Conservation (phyloP, 768 basidiomycete genomes). For the Chlorophyllum brunneum region DNA sequence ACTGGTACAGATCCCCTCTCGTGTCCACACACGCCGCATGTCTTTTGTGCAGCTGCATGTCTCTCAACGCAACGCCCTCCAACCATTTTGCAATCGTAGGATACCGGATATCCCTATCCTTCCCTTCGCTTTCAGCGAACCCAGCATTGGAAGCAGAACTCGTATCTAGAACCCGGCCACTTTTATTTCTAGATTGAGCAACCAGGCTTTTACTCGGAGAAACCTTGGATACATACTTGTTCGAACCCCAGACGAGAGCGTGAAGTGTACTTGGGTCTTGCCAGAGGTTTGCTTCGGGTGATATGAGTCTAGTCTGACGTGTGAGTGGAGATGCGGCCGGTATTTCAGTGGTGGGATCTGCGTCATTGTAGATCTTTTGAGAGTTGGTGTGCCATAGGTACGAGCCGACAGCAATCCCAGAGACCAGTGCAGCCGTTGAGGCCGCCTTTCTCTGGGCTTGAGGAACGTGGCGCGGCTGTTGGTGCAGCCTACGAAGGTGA, state of each 20-base stretch:
- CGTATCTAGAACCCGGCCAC: conserved; percentile 42
- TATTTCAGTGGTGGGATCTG: conserved; percentile 7
- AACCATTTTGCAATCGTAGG: conserved; percentile 57
- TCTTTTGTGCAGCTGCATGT: conserved; percentile 60
- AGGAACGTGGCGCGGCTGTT: conserved; percentile 20
- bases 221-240: conserved; percentile 42
- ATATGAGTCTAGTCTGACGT: conserved; percentile 16
- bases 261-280: conserved; percentile 32
- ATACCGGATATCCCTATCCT: conserved; percentile 38
- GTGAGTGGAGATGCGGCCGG: conserved; percentile 12
- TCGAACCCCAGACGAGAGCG: conserved; percentile 72
- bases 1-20: conserved; percentile 79
- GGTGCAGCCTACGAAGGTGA: conserved; percentile 22
- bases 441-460: conserved; percentile 14
- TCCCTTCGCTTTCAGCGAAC: conserved; percentile 16
- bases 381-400: conserved; percentile 35
- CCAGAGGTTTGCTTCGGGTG: conserved; percentile 2
- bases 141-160: conserved; percentile 27
- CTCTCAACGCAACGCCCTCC: conserved; percentile 65
- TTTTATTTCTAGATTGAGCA: not conserved
- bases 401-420: conserved; percentile 31
- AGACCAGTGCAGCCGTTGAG: conserved; percentile 21
- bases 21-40: conserved; percentile 78
- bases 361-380: conserved; percentile 30
- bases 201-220: not conserved